Evolutionary conservation across 306 rosid genomes (phyloP).

Genomic region (Trifolium repens): DNA sequence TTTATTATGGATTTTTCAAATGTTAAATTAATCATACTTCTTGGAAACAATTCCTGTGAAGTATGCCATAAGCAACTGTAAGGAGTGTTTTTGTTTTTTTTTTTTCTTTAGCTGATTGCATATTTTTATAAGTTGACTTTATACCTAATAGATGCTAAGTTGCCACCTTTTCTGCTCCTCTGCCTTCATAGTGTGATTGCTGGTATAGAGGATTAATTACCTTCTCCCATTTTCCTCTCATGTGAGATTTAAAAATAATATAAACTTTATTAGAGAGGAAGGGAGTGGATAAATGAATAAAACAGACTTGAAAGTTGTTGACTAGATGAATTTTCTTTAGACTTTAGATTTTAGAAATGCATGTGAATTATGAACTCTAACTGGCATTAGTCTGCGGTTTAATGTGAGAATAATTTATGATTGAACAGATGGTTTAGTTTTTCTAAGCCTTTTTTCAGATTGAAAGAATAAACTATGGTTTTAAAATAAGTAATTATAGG

Average conservation of each 20-base stretch:
- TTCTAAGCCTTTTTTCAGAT: conserved; percentile 21
- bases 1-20: conserved; percentile 23
- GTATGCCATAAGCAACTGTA: background rate
- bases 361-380: conserved; percentile 22
- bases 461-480: conserved; percentile 14
- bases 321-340: conserved; percentile 33
- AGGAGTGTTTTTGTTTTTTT: conserved; percentile 1
- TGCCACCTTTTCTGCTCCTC: conserved; percentile 32
- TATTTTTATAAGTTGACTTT: conserved; percentile 13
- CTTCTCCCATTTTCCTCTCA: conserved; percentile 23
- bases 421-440: conserved; percentile 35
- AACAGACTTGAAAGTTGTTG: conserved; percentile 18
- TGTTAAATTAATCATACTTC: conserved; percentile 12
- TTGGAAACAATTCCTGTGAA: background rate
- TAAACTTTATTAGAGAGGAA: conserved; percentile 27
- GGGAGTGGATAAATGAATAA: conserved; percentile 29
- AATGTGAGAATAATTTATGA: conserved; percentile 13
- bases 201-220: conserved; percentile 11
- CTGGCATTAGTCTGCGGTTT: conserved; percentile 29
- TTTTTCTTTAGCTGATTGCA: background rate
- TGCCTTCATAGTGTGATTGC: conserved; percentile 23
- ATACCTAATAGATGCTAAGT: conserved; percentile 13
- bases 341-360: conserved; percentile 18
- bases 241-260: conserved; percentile 21
- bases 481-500: conserved; percentile 29